phyloP scores from a whole-genome alignment of 2,329 filamentous ascomycete genomes.

The Cadophora sp. region DNA sequence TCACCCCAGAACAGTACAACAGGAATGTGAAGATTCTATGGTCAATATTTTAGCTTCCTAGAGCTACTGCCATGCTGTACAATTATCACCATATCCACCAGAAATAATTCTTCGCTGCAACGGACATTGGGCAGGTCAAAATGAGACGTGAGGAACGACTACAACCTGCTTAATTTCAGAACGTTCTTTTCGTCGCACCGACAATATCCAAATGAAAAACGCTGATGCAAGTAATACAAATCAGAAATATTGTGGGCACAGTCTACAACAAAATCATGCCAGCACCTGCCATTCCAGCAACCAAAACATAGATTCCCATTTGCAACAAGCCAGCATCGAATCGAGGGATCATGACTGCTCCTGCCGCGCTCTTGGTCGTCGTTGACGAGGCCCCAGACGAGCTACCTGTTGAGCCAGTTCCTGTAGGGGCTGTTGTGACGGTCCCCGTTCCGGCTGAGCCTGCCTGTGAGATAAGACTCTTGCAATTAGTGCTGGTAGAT shows the following conservation, averaged over 20 bases:
- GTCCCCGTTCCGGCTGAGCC: constrained; percentile 64
- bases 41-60: neutral
- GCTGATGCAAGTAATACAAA: constrained; percentile 27
- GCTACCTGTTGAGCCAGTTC: constrained; percentile 40
- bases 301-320: constrained; percentile 56
- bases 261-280: constrained; percentile 61
- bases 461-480: constrained; percentile 64
- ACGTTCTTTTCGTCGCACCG: neutral
- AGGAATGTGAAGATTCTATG: neutral
- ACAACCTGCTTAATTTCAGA: neutral
- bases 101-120: neutral
- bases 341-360: constrained; percentile 50
- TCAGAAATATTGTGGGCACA: constrained; percentile 1
- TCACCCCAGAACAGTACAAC: no score
- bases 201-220: constrained; percentile 20
- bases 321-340: constrained; percentile 54
- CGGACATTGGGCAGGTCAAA: neutral
- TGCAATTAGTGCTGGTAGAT: constrained; percentile 60
- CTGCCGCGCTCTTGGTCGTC: constrained; percentile 45
- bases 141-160: neutral
- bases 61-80: constrained; percentile 1
- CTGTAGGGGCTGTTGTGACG: constrained; percentile 56
- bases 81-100: neutral
- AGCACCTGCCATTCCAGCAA: constrained; percentile 56
- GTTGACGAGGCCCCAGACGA: constrained; percentile 39